Base-by-base conservation (phyloP, 2,329 filamentous ascomycete genomes). In the Plenodomus tracheiphilus region DNA sequence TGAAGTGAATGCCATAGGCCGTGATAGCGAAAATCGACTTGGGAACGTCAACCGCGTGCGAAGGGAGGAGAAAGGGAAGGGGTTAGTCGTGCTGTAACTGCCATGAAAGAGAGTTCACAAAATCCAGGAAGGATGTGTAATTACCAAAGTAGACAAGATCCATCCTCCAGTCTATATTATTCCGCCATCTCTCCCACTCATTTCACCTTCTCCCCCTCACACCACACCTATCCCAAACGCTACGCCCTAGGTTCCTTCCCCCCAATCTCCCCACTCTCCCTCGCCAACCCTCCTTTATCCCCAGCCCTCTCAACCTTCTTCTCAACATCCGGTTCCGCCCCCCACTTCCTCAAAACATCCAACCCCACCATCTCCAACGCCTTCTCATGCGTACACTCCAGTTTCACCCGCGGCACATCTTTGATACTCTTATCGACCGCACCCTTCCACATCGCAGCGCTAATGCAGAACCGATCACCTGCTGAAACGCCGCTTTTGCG, bases 391-490 rank as follows among this genome's bases (percentile, higher is more conserved):
- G 79, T 82, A 9, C 78, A 75, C 18, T 77, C 75, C 21, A 82
- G 56, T 36, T 78, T 77, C 10, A 83, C 74, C 36, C 69, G 73
- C 7, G 75, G 76, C 2, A 60, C 52, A 13, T 61, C 62, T 1
- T 55, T 40, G 5, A 57, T 53, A 0, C 53, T 51, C 8, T 52
- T 58, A 19, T 62, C 59, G 1, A 53, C 48, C 9, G 59, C 55
- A 59, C 83, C 80, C 58, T 79, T 79, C 81, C 81, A 85, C 30
- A 78, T 69, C 10, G 67, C 69, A 0, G 80, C 81, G 56, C 82
- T 84, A 4, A 85, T 69, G 61, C 83, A 86, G 77, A 82, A 85
- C 59, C 79, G 80, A 53, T 79, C 80, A 4, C 82, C 82, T 4
- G 73, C 77, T 19, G 73, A 79, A 40, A 85, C 74, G 9, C 82